These are phyloP conservation scores for Xylaria palmicola DNA, from an alignment of 495 filamentous ascomycete species.

Conservation along the genomic window DNA sequence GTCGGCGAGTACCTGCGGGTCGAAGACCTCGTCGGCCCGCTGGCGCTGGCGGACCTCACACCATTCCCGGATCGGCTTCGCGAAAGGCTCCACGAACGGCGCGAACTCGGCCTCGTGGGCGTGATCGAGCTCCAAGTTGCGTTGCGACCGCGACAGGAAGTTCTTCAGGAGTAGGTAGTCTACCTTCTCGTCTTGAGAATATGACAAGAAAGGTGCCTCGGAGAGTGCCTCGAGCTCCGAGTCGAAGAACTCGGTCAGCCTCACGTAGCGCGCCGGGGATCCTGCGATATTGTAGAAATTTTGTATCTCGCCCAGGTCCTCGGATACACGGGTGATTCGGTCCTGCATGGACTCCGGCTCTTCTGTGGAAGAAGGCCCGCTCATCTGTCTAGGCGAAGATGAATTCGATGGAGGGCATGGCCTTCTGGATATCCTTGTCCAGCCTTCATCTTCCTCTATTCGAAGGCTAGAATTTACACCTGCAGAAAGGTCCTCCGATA, in stretches of 20 bases:
- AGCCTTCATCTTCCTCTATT: slow-evolving; percentile 1
- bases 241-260: slow-evolving; percentile 27
- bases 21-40: slow-evolving; percentile 29
- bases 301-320: slow-evolving; percentile 33
- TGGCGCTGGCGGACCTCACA: slow-evolving; percentile 39
- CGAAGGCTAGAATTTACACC: background rate
- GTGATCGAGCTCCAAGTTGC: slow-evolving; percentile 37
- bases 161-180: slow-evolving; percentile 46
- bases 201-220: slow-evolving; percentile 29
- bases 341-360: slow-evolving; percentile 31
- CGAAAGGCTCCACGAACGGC: slow-evolving; percentile 39
- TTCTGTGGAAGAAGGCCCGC: background rate
- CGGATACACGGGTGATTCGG: slow-evolving; percentile 30
- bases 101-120: slow-evolving; percentile 33
- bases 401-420: background rate
- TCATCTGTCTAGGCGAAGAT: background rate
- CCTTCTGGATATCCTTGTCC: slow-evolving; percentile 8
- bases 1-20: slow-evolving; percentile 35
- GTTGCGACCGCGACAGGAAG: slow-evolving; percentile 34
- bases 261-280: slow-evolving; percentile 27
- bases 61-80: slow-evolving; percentile 30
- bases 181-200: slow-evolving; percentile 40
- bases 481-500: background rate
- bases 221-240: slow-evolving; percentile 30
- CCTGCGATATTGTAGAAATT: slow-evolving; percentile 36